phyloP scores from a whole-genome alignment of 306 rosid genomes.

The Cotoneaster glaucophyllus region DNA sequence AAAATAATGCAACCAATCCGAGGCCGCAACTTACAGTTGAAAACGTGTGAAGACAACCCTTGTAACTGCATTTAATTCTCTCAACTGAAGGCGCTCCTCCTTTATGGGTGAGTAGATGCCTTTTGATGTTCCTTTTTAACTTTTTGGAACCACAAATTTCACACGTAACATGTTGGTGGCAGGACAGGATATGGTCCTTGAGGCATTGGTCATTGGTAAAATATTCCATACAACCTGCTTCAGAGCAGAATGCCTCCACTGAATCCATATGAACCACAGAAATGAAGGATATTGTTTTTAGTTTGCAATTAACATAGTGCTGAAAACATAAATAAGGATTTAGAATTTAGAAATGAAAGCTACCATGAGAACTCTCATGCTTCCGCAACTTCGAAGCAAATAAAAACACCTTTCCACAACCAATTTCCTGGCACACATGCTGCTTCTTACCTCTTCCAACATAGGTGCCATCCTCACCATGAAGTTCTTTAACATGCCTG shows the following conservation, averaged over 20 bases:
- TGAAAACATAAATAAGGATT: background rate
- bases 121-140: constrained; percentile 67
- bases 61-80: constrained; percentile 38
- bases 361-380: constrained; percentile 67
- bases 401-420: constrained; percentile 64
- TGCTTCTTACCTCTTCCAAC: constrained; percentile 24
- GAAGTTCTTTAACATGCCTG: constrained; percentile 52
- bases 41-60: constrained; percentile 49
- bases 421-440: constrained; percentile 50
- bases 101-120: constrained; percentile 60
- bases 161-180: constrained; percentile 55
- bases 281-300: background rate
- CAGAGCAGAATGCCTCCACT: constrained; percentile 48
- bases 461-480: constrained; percentile 25
- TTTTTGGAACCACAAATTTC: constrained; percentile 58
- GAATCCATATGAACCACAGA: constrained; percentile 54
- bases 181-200: constrained; percentile 48
- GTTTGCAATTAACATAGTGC: background rate
- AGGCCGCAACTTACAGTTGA: constrained; percentile 48
- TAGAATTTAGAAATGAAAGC: background rate
- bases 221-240: constrained; percentile 53
- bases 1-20: background rate
- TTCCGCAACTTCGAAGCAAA: constrained; percentile 41
- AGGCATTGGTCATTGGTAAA: constrained; percentile 57
- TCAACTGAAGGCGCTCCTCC: constrained; percentile 17